Percentiles rank a stretch among this genome's conserved stretches.
Evolutionary conservation across 2,329 filamentous ascomycete species (phyloP).

Genomic region (Pseudogymnoascus sp.): DNA sequence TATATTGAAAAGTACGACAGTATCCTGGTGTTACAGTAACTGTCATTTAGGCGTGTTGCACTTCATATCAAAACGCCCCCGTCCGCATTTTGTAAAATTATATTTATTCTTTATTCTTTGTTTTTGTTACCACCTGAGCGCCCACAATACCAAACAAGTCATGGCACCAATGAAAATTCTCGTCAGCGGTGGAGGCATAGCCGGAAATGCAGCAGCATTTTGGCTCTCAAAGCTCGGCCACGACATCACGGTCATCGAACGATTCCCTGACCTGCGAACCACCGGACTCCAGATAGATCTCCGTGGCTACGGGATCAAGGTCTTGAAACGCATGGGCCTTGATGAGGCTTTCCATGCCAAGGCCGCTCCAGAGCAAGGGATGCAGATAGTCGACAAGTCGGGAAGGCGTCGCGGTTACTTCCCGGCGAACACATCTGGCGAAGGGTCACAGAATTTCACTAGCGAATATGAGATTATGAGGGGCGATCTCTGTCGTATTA

Average conservation of each 20-base stretch:
- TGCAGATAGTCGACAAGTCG: slow-evolving; percentile 34
- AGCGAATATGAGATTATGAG: slow-evolving; percentile 40
- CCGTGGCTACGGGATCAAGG: slow-evolving; percentile 41
- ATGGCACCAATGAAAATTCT: slow-evolving; percentile 26
- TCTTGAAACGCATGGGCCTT: slow-evolving; percentile 44
- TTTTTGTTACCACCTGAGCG: neutral
- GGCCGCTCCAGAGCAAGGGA: slow-evolving; percentile 38
- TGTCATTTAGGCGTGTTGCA: neutral
- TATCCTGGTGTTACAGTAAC: neutral
- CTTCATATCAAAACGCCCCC: too few species aligned
- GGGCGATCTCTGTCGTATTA: slow-evolving; percentile 33
- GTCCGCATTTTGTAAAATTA: neutral
- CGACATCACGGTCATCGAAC: slow-evolving; percentile 35
- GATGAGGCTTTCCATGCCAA: slow-evolving; percentile 35
- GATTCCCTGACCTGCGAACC: slow-evolving; percentile 33
- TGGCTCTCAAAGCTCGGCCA: slow-evolving; percentile 38
- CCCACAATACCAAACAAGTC: neutral
- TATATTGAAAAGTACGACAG: too few species aligned
- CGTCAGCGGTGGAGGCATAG: slow-evolving; percentile 30
- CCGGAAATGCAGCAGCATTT: slow-evolving; percentile 38
- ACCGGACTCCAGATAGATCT: slow-evolving; percentile 48
- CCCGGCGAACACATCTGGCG: slow-evolving; percentile 26
- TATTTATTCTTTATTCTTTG: neutral
- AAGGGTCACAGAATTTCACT: slow-evolving; percentile 28
- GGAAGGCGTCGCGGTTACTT: slow-evolving; percentile 34